Evolutionary conservation across 495 filamentous ascomycete species (phyloP), one percentile per base, ranked within the genome.

Genomic region (Aspergillus cristatus): DNA sequence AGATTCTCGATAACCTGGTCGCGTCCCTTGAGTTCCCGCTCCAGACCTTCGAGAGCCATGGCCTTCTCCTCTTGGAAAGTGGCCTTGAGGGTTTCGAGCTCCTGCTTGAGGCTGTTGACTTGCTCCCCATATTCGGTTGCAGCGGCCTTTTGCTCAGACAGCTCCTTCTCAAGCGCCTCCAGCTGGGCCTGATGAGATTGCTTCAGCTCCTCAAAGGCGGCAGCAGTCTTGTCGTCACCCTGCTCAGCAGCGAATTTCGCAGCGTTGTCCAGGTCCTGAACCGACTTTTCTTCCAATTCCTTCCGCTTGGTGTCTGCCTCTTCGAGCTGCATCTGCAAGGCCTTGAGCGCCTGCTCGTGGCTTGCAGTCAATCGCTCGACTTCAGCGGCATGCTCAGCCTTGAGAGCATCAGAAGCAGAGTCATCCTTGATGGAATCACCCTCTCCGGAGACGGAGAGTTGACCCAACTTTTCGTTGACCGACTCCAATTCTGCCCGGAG

Each of bases 1-100:
- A 73, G 54, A 25, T 62, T 59, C 13, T 64, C 62, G 25, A 73
- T 52, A 3, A 68, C 66, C 16, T 63, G 58, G 25, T 60, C 57
- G 5, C 61, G 57, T 6, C 65, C 65, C 33, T 63, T 59, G 20
- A 70, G 46, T 34, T 70, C 66, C 6, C 53, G 53, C 8, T 53
- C 41, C 14, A 70, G 47, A 14, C 43, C 43, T 3, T 71, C 60
- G 18, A 72, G 43, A 17, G 58, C 53, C 31, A 51, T 20, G 2
- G 57, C 58, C 28, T 70, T 67, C 15, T 70, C 62, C 30, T 66
- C 60, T 14, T 62, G 38, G 3, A 51, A 31, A 7, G 51, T 38
- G 18, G 46, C 28, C 39, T 58, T 59, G 34, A 67, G 61, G 7
- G 43, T 32, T 18, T 60, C 56, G 6, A 71, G 45, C n/a, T 65